phyloP scores from a whole-genome alignment of 139 green algal genomes.

The Pleodorina starrii region DNA sequence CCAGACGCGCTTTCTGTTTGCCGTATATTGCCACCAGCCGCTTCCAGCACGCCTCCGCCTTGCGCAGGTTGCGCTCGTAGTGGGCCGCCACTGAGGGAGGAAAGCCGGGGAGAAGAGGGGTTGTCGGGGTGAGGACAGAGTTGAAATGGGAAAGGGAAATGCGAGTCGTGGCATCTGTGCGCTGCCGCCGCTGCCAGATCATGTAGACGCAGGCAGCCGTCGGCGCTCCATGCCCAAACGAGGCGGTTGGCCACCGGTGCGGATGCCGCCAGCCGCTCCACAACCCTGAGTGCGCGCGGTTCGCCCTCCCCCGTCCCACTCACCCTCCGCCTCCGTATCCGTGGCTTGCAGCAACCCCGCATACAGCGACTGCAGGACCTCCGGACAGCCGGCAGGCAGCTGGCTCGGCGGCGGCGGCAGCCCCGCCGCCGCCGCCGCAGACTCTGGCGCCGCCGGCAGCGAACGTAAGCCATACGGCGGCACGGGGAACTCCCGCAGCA shows the following conservation, averaged over 20 bases:
- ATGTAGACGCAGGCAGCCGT: too few relatives aligned
- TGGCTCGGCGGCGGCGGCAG: neutral
- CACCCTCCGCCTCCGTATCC: neutral
- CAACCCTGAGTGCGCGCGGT: too few relatives aligned
- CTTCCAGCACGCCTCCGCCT: neutral
- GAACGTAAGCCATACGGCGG: neutral
- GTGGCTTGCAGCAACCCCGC: neutral
- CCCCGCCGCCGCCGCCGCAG: neutral
- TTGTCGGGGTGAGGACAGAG: too few relatives aligned
- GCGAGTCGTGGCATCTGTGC: too few relatives aligned
- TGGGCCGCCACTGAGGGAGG: neutral
- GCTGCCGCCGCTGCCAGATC: too few relatives aligned
- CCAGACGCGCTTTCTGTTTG: neutral
- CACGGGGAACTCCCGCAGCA: slow-evolving; percentile 13
- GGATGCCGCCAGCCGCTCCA: too few relatives aligned
- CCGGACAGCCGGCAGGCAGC: neutral
- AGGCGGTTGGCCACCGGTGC: too few relatives aligned
- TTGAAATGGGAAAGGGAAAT: too few relatives aligned
- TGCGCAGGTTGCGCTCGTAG: neutral
- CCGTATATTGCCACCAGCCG: neutral
- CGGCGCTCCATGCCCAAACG: too few relatives aligned
- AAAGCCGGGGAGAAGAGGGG: neutral
- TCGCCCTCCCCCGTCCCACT: neutral
- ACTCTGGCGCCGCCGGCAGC: neutral
- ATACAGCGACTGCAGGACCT: neutral